Evolutionary conservation across 1,284 basidiomycete genomes (phyloP).

Genomic region (Boletus mariae): DNA sequence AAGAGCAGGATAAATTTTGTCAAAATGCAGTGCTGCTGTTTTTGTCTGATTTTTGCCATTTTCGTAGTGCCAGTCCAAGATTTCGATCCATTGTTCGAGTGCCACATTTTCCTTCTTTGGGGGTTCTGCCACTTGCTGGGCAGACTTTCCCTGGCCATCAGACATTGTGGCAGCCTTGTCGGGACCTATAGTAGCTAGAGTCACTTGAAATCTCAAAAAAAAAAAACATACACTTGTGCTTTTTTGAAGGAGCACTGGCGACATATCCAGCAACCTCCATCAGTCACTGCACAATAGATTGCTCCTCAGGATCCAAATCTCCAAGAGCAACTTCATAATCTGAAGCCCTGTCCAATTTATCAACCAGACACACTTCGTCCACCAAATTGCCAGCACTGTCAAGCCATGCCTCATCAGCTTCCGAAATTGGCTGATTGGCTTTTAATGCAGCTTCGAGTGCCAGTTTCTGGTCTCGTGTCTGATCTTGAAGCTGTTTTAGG

Average conservation of each 20-base stretch:
- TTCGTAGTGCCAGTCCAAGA: constrained; percentile 12
- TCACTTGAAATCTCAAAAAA: not conserved
- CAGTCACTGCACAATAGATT: constrained; percentile 2
- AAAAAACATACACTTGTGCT: not conserved
- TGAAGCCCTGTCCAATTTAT: not conserved
- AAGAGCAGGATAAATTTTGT: constrained; percentile 3
- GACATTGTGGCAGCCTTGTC: not conserved
- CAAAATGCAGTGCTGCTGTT: constrained; percentile 7
- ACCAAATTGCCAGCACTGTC: constrained; percentile 9
- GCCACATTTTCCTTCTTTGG: constrained; percentile 4
- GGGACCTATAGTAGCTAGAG: not conserved
- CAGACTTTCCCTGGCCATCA: not conserved
- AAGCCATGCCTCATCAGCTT: constrained; percentile 6
- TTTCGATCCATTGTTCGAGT: constrained; percentile 5
- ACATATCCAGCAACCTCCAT: not conserved
- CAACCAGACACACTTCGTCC: constrained; percentile 5
- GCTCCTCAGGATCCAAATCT: not conserved
- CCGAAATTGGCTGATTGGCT: not conserved
- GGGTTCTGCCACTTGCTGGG: not conserved
- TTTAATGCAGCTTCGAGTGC: not conserved
- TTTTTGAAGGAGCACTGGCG: not conserved
- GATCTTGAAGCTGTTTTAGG: not conserved
- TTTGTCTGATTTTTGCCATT: constrained; percentile 1
- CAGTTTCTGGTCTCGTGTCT: not conserved
- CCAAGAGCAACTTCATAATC: constrained; percentile 5